phyloP scores from a whole-genome alignment of 345 rosid species.

The Reutealis trisperma region DNA sequence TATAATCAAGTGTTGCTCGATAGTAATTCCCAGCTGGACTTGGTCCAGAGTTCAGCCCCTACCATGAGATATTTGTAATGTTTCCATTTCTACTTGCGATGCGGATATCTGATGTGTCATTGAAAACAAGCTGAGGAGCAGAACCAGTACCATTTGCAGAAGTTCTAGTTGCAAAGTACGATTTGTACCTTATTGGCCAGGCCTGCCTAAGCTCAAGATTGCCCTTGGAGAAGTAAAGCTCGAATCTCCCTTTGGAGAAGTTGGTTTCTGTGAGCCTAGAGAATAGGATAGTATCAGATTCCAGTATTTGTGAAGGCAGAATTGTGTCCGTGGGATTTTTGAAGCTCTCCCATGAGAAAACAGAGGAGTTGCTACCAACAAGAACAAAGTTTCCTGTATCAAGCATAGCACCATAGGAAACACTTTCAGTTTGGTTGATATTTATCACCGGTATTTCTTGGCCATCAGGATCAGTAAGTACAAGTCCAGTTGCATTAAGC shows the following conservation, averaged over 20 bases:
- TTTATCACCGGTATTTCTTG: constrained; percentile 1
- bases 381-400: constrained; percentile 45
- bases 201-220: constrained; percentile 18
- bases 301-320: constrained; percentile 39
- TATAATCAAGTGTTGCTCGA: constrained; percentile 35
- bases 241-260: constrained; percentile 25
- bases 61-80: background rate
- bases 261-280: constrained; percentile 22
- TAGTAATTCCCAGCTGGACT: constrained; percentile 10
- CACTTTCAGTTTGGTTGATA: background rate
- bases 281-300: constrained; percentile 12
- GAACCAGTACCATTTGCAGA: constrained; percentile 2
- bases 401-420: constrained; percentile 26
- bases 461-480: constrained; percentile 22
- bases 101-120: constrained; percentile 7
- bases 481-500: constrained; percentile 18
- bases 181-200: constrained; percentile 12
- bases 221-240: constrained; percentile 22
- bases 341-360: constrained; percentile 48
- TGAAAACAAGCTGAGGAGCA: constrained; percentile 14
- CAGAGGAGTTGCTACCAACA: background rate
- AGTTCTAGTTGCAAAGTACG: constrained; percentile 25
- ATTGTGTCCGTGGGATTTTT: constrained; percentile 42
- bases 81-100: background rate
- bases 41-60: background rate